Base-by-base conservation (phyloP, 1,139 yeast species). In the Candida dubliniensis region DNA sequence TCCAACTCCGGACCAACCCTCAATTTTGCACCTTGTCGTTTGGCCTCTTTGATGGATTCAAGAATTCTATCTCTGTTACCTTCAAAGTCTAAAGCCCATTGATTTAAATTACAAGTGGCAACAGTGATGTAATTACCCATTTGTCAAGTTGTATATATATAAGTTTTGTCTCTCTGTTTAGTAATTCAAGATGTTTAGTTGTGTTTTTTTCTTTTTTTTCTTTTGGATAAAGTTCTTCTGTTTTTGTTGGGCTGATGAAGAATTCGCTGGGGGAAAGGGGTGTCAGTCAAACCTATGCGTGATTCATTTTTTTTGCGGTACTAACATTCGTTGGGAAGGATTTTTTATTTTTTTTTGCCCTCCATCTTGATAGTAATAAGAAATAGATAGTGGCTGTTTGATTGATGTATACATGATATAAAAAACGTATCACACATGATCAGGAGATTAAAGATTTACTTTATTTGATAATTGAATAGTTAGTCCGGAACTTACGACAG, bases 51-150 rank as follows among this genome's bases (percentile, higher is more conserved):
- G 57, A 95, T 91, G 48, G 96, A 85, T 58, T 85, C 84, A 31
- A 93, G 59, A 54, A 95, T 93, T 45, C 99, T 74, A 59, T 90
- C 96, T 45, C 96, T 77, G 64, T 95, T 95, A 5, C 99, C 99
- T 63, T 93, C 98, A 66, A 89, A 95, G 66, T 95, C 99, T 49
- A 95, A 74, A 0, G 99, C 96, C 99, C 99, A 95, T 77, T 95
- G 99, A 67, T 95, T 95, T 54, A 95, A 76, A 59, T 86, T 79
- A 58, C 86, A 81, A 2, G 85, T 79, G 10, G 86, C 79, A 37
- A 81, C 60, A 1, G 85, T 81, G 34, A 81, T 70, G 56, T 74
- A 79, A 40, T 76, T 80, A 4, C 82, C 81, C 83, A 79, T 79
- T 13, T 18, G 23, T 18, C 23, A 18, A 18, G 24, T 23, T 27